A percentile compares a stretch with the other conserved stretches of the same genome.
Conservation (phyloP, 768 basidiomycete species). For the Boletus rubescentipes region DNA sequence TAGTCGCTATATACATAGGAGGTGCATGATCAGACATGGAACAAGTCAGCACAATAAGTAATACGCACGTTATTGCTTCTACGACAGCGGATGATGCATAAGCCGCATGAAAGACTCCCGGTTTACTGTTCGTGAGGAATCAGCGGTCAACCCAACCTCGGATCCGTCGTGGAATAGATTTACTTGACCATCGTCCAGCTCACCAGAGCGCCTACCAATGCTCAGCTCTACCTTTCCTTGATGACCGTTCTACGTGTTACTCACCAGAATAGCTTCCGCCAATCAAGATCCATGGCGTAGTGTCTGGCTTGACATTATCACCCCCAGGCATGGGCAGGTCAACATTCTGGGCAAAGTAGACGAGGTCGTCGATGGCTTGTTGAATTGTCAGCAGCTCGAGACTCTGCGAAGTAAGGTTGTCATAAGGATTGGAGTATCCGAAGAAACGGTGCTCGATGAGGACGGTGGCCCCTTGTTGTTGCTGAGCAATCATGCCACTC, state of each 20-base stretch:
- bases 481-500: conserved; percentile 63
- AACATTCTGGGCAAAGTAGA: conserved; percentile 66
- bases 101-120: conserved; percentile 40
- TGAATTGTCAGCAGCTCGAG: conserved; percentile 63
- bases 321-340: conserved; percentile 67
- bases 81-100: conserved; percentile 49
- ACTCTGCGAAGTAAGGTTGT: conserved; percentile 57
- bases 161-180: conserved; percentile 13
- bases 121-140: conserved; percentile 31
- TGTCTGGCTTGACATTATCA: conserved; percentile 54
- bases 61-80: conserved; percentile 40
- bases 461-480: conserved; percentile 60
- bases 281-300: conserved; percentile 42
- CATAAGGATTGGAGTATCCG: conserved; percentile 69
- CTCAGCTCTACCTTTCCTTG: neutral
- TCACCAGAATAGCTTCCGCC: conserved; percentile 44
- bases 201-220: conserved; percentile 39
- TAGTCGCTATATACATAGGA: conserved; percentile 18
- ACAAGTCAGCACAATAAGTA: neutral
- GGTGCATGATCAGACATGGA: neutral
- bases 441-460: conserved; percentile 75
- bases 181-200: conserved; percentile 72
- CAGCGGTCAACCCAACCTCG: neutral
- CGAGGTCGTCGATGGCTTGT: conserved; percentile 73
- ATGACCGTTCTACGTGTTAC: neutral